Base-by-base conservation (phyloP, 768 basidiomycete species). In the Aureoboletus auriporus region DNA sequence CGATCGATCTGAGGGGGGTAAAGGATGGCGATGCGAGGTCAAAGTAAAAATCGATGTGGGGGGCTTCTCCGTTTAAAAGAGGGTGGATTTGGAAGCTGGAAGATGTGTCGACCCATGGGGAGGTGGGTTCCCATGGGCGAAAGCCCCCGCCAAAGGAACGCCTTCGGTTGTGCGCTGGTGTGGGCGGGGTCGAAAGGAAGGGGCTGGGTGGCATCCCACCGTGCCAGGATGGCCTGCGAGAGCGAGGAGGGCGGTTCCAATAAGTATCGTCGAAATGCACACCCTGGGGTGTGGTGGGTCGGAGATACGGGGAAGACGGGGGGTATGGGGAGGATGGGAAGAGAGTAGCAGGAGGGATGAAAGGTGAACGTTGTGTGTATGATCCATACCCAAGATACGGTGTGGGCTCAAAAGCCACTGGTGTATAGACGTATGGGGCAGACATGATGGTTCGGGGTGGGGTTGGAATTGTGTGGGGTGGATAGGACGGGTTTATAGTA, bases 11-110 rank as follows among this genome's bases (percentile, higher is more conserved):
- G 44, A 74, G 57, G 6, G 82, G 83, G 1, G 64, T 34, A 51
- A 79, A 82, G 2, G 62, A 52, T 26, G 75, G 70, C n/a, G 62
- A 55, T 23, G 80, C 71, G 17, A 87, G 67, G 58, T 86, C 78
- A 60, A 86, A 80, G 39, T 74, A 56, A 50, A 86, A 73, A 34
- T 77, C 74, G 1, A 55, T 58, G 12, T 69, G 67, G 20, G 71
- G 71, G 2, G 59, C 55, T 39, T 80, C 77, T 12, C 75, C 83
- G 55, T 82, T 77, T 4, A 86, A 65, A 45, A 57, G 55, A 44
- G 65, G 60, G 30, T 62, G 55, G 44, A 65, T 45, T 41, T 68
- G 60, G 50, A 66, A 59, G 34, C 56, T 50, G 30, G 68, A 56
- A 14, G 64, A 55, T 16, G 54, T 26, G 33, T 49, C 41, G 9